Base-by-base conservation (phyloP, 768 basidiomycete species). In the Pleurotus cornucopiae region DNA sequence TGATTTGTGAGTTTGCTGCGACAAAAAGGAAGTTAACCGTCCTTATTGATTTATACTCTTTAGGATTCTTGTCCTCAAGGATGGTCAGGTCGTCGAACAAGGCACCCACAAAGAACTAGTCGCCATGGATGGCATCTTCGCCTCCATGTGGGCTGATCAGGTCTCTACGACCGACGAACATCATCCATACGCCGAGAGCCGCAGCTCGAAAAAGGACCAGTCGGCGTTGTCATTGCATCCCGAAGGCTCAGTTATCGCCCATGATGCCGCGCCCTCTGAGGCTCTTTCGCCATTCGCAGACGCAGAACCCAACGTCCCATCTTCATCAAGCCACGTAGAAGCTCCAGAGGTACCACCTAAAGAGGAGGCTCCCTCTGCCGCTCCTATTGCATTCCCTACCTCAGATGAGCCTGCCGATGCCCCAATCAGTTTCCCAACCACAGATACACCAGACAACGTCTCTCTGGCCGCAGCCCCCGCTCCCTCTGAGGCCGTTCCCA, bases 71-170 rank as follows among this genome's bases (percentile, higher is more conserved):
- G 94, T 97, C 21, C 83, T 98, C 57, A 89, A 90, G 62, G 89
- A 97, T 64, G 95, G 96, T 3, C 83, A 85, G 64, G 87, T 98
- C 45, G 76, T 89, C 39, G 96, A 98, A 69, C 81, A 82, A 57
- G 93, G 93, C 6, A 81, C 71, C 41, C 92, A 93, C 69, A 83
- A 80, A 57, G 91, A 94, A 58, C 76, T 97, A 30, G 71, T 94
- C 46, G 82, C 83, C 26, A 70, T 72, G 45, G 80, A 88, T 61
- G 90, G 90, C 49, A 64, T 83, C 39, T 94, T 94, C 63, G 88
- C 90, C 11, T 76, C 81, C 0, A 89, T 95, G 89, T 97, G 94
- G 94, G 85, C 89, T 0, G 84, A 91, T 66, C 90, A 95, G 64
- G 75, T 88, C 26, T 83, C 84, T 20, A 77, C 86, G 3, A 80